A percentile compares a stretch with the other conserved stretches of the same genome.
phyloP scores from a whole-genome alignment of 495 filamentous ascomycete species.

The Antarctomyces pellizariae region DNA sequence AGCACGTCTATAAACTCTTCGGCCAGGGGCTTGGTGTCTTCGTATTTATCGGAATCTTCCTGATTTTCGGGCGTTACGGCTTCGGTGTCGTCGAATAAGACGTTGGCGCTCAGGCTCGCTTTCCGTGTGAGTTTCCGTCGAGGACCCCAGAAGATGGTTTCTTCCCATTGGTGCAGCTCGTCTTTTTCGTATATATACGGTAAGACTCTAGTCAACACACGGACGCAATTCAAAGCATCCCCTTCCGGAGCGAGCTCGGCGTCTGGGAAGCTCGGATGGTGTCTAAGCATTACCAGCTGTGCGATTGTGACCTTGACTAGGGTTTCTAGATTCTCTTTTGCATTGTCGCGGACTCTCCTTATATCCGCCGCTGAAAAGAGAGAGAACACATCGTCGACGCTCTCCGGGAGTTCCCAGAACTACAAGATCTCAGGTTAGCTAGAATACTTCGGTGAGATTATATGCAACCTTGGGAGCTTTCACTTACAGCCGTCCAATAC shows the following conservation, averaged over 20 bases:
- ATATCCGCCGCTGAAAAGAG: slow-evolving; percentile 89
- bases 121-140: slow-evolving; percentile 38
- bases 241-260: slow-evolving; percentile 70
- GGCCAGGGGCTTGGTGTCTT: slow-evolving; percentile 68
- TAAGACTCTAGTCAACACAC: slow-evolving; percentile 72
- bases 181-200: slow-evolving; percentile 89
- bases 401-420: slow-evolving; percentile 98
- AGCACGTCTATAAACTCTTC: slow-evolving; percentile 88
- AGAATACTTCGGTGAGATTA: slow-evolving; percentile 1
- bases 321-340: slow-evolving; percentile 78
- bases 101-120: slow-evolving; percentile 33
- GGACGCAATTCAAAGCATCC: slow-evolving; percentile 82
- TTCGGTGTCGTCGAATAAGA: slow-evolving; percentile 86
- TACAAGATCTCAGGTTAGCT: slow-evolving; percentile 16
- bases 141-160: slow-evolving; percentile 74
- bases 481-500: slow-evolving; percentile 76
- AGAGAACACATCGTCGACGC: slow-evolving; percentile 87
- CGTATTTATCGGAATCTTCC: slow-evolving; percentile 37
- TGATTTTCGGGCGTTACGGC: too few species aligned
- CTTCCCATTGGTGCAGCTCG: slow-evolving; percentile 66
- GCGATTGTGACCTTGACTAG: slow-evolving; percentile 63
- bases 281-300: slow-evolving; percentile 56
- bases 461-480: slow-evolving; percentile 1
- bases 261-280: slow-evolving; percentile 78
- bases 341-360: slow-evolving; percentile 66